phyloP scores from a whole-genome alignment of 331 rosid species.

The Pyracantha coccinea region DNA sequence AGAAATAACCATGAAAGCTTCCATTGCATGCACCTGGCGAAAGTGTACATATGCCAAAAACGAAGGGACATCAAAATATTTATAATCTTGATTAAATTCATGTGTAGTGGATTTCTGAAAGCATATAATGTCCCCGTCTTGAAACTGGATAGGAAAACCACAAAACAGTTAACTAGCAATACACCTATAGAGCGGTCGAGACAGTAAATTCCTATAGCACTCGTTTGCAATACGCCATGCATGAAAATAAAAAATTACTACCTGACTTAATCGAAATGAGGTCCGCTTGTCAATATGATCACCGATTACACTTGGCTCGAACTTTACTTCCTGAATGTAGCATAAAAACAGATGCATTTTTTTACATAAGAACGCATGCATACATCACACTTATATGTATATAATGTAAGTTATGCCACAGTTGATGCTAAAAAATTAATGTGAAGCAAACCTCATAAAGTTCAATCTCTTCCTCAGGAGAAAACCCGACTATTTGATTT shows the following conservation, averaged over 20 bases:
- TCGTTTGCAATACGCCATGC: not conserved
- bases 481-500: constrained; percentile 67
- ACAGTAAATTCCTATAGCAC: not conserved
- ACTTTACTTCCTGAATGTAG: constrained; percentile 19
- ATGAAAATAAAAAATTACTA: constrained; percentile 2
- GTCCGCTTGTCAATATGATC: constrained; percentile 23
- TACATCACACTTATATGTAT: not conserved
- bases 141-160: constrained; percentile 37
- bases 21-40: constrained; percentile 47
- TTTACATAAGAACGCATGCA: not conserved
- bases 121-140: constrained; percentile 32
- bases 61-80: constrained; percentile 59
- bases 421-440: not conserved
- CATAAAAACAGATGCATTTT: not conserved
- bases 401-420: not conserved
- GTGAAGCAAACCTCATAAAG: constrained; percentile 54
- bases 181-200: too few relatives aligned
- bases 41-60: constrained; percentile 72
- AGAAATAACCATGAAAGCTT: not conserved
- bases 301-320: constrained; percentile 25
- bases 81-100: constrained; percentile 34
- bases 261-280: constrained; percentile 28
- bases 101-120: constrained; percentile 39
- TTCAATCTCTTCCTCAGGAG: constrained; percentile 58
- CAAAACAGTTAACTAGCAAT: not conserved